phyloP scores from a whole-genome alignment of 192 early-diverging fungal genomes.

The Paraglomus brasilianum region DNA sequence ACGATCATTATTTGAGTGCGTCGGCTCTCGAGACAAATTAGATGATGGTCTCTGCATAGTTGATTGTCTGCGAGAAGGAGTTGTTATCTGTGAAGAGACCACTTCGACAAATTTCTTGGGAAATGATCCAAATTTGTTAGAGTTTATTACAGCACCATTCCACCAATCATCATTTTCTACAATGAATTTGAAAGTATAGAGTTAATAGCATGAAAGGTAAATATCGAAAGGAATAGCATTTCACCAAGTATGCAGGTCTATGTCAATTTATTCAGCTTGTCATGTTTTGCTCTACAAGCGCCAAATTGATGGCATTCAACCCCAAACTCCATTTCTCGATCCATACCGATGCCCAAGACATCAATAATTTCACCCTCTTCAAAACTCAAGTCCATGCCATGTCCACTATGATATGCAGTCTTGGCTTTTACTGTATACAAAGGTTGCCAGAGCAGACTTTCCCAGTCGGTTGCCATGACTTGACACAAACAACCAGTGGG shows the following conservation, averaged over 20 bases:
- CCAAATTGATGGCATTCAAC: background rate
- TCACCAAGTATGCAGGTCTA: background rate
- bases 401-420: conserved; percentile 27
- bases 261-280: background rate
- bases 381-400: conserved; percentile 41
- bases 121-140: conserved; percentile 30
- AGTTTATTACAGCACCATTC: conserved; percentile 20
- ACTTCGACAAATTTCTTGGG: conserved; percentile 25
- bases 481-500: too few relatives aligned
- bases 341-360: conserved; percentile 32
- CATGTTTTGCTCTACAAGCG: background rate
- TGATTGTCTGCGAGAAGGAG: too few relatives aligned
- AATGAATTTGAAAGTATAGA: background rate
- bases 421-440: conserved; percentile 31
- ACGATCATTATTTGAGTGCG: too few relatives aligned
- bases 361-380: conserved; percentile 33
- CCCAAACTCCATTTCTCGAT: background rate
- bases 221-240: background rate
- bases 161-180: conserved; percentile 31
- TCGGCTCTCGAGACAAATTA: too few relatives aligned
- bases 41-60: too few relatives aligned
- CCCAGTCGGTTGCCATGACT: too few relatives aligned
- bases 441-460: conserved; percentile 30
- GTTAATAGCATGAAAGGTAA: background rate
- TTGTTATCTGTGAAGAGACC: background rate